Evolutionary conservation across 2,329 filamentous ascomycete species (phyloP), one percentile per base, ranked within the genome.

Genomic region (Clonostachys rhizophaga): DNA sequence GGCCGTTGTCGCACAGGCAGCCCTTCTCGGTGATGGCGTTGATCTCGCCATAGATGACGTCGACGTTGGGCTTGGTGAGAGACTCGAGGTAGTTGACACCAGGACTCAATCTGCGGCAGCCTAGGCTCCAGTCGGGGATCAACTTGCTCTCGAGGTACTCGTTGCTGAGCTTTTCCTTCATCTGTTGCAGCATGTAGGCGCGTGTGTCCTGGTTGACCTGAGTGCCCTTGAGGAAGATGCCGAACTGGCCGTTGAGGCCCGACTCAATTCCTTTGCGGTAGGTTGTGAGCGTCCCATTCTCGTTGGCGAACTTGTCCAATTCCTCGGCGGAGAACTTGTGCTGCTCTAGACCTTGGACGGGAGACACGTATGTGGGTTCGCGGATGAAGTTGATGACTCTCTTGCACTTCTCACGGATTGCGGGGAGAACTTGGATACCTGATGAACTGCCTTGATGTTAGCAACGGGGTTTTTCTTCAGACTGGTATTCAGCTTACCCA

Each of bases 371-470:
- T 0, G 72, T 71, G 1, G 71, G 70, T 13, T 73, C 69, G 8
- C 75, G 68, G 44, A 79, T 72, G 50, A 77, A 78, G 11, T 71
- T 74, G 3, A 66, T 72, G 7, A 75, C 63, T 37, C 72, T 68
- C 8, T 65, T 58, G 42, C 69, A 70, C 45, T 44, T 44, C 12
- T 47, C 45, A 6, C 42, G 45, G 46, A 50, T 50, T 39, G 45
- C 34, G 64, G 72, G 72, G 6, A 75, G 65, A 4, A 76, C 62
- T 51, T 76, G 73, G 18, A 74, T 72, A 11, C 68, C 70, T 9
- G 72, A 71, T 30, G 40, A 40, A 5, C 17, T 17, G 20, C 34
- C 42, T 16, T 6, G 5, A 6, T 35, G 17, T 44, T 17, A 35
- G 40, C 1, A 37, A 9, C 10, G 24, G 11, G 18, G 9, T 12